Percentiles rank a stretch among this genome's conserved stretches.
These are phyloP conservation scores for Arabidopsis arenosa DNA, from an alignment of 345 rosid genomes.

Conservation along the genomic window DNA sequence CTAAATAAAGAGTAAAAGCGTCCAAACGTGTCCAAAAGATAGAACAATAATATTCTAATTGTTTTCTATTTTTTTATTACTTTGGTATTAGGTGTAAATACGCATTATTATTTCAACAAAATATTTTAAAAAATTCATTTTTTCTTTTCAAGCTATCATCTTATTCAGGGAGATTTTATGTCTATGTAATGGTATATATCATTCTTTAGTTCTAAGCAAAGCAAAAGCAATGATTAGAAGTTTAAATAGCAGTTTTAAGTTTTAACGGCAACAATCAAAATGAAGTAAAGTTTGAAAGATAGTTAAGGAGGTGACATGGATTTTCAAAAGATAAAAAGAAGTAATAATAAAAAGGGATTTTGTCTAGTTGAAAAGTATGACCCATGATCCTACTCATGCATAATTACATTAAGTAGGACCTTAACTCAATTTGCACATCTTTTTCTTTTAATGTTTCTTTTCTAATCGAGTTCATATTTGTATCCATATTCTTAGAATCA, in stretches of 20 bases:
- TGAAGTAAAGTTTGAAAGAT: slow-evolving; percentile 28
- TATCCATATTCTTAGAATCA: slow-evolving; percentile 19
- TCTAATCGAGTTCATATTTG: slow-evolving; percentile 7
- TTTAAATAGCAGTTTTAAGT: slow-evolving; percentile 31
- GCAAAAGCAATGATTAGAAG: slow-evolving; percentile 36
- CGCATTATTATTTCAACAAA: too few species aligned
- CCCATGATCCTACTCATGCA: slow-evolving; percentile 38
- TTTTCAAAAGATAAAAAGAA: slow-evolving; percentile 41
- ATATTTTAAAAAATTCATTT: too few species aligned
- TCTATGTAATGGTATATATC: neutral
- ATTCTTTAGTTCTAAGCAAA: slow-evolving; percentile 43
- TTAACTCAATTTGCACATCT: slow-evolving; percentile 19
- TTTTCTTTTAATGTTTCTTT: neutral
- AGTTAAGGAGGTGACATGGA: slow-evolving; percentile 36
- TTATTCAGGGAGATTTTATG: neutral
- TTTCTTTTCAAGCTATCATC: neutral
- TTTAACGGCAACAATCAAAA: slow-evolving; percentile 25
- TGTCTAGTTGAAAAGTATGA: slow-evolving; percentile 48
- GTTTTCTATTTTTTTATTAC: too few species aligned
- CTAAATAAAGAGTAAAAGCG: too few species aligned
- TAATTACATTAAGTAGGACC: slow-evolving; percentile 46
- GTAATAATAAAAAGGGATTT: slow-evolving; percentile 45
- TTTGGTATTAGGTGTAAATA: too few species aligned
- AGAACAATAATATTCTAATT: too few species aligned
- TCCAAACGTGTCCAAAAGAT: too few species aligned